phyloP scores from a whole-genome alignment of 495 filamentous ascomycete genomes.

The Neurospora cerealis region DNA sequence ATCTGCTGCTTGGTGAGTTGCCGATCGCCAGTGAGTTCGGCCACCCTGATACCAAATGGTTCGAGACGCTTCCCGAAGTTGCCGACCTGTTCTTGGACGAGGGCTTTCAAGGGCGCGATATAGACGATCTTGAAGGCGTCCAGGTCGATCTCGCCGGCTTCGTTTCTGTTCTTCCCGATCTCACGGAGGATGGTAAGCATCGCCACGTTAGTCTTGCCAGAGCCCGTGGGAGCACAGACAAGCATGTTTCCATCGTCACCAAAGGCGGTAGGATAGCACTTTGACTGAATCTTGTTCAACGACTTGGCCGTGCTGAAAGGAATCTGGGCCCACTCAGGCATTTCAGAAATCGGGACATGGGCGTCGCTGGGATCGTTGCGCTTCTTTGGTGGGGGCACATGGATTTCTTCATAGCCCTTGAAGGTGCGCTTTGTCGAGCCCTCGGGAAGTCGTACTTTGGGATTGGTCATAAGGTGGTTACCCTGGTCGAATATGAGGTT shows the following conservation, averaged over 20 bases:
- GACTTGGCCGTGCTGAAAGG: conserved; percentile 71
- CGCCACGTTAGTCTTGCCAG: conserved; percentile 97
- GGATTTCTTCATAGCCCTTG: conserved; percentile 97
- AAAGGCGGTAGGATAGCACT: conserved; percentile 85
- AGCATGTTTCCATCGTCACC: conserved; percentile 95
- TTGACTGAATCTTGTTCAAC: conserved; percentile 91
- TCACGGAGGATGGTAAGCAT: conserved; percentile 96
- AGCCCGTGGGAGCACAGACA: conserved; percentile 92
- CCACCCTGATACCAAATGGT: conserved; percentile 82
- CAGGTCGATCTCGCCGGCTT: conserved; percentile 80
- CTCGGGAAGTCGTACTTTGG: conserved; percentile 87
- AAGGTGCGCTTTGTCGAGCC: conserved; percentile 90
- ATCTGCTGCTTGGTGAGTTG: conserved; percentile 99
- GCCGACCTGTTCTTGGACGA: conserved; percentile 94
- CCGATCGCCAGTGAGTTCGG: conserved; percentile 92
- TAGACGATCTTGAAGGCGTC: conserved; percentile 98
- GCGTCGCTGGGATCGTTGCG: conserved; percentile 72
- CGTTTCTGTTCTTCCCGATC: conserved; percentile 88
- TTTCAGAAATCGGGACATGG: conserved; percentile 67
- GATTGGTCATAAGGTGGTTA: conserved; percentile 97
- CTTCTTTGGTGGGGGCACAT: conserved; percentile 83
- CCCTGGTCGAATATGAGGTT: conserved; percentile 96
- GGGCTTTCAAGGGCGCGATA: conserved; percentile 85
- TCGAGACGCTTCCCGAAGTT: conserved; percentile 90
- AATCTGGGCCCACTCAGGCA: conserved; percentile 83